Conservation (phyloP, 305 asterid genomes). For the Stenogyne calaminthoides region DNA sequence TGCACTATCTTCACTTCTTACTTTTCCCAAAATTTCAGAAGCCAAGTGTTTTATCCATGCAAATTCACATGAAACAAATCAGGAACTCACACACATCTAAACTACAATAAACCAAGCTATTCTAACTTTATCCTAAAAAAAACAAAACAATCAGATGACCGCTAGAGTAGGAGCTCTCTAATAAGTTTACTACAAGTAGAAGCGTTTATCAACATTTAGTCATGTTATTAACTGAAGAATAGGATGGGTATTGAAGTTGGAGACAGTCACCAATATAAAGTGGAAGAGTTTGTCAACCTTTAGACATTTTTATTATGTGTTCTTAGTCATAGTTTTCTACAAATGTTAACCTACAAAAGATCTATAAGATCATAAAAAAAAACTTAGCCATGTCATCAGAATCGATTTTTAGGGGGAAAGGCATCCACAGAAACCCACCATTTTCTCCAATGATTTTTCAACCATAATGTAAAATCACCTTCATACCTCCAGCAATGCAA, state of each 20-base stretch:
- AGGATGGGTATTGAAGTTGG: conserved; percentile 10
- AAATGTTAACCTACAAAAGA: conserved; percentile 12
- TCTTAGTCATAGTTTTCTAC: conserved; percentile 10
- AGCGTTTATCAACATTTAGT: neutral
- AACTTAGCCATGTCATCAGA: conserved; percentile 19
- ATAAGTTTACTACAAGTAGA: neutral
- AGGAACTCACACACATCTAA: conserved; percentile 23
- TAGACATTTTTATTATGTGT: neutral
- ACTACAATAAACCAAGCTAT: conserved; percentile 10
- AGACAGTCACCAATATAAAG: neutral
- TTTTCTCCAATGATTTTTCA: conserved; percentile 23
- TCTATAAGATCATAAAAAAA: conserved; percentile 16
- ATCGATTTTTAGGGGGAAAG: conserved; percentile 9
- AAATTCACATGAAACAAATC: neutral
- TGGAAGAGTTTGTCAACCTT: neutral
- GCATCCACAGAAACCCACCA: conserved; percentile 18
- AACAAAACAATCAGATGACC: neutral
- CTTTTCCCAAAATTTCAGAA: conserved; percentile 4
- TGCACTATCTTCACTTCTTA: neutral
- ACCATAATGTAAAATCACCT: conserved; percentile 43
- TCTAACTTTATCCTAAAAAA: conserved; percentile 5
- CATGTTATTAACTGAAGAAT: neutral
- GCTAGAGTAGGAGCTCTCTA: neutral
- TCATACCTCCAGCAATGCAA: conserved; percentile 98
- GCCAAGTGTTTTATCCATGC: neutral